Evolutionary conservation across 2,329 filamentous ascomycete species (phyloP), one percentile per base, ranked within the genome.

Genomic region (Venturia asperata): DNA sequence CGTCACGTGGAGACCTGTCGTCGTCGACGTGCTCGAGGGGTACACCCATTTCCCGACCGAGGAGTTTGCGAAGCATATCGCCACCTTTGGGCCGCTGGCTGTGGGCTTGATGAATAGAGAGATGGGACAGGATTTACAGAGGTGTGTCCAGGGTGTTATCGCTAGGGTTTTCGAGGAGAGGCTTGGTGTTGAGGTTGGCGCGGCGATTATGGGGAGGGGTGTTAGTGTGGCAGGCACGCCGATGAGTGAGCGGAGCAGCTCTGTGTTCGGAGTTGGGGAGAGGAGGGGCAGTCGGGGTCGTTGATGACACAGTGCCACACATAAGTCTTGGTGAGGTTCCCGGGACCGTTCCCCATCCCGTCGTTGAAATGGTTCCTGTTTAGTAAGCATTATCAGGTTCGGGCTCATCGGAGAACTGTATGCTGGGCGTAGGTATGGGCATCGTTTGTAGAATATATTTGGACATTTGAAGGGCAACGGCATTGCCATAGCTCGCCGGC

Each of bases 1-100:
- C 65, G 85, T 95, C 34, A 96, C 95, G 0, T 99, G 94, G 94
- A 84, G 94, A 21, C 94, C 94, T 0, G 94, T 99, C 0, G 94
- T 99, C 1, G 92, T 99, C 21, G 94, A 96, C 73, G 94, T 99
- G 10, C 81, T 99, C 11, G 93, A 99, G 72, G 94, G 94, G 1
- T 97, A 93, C 74, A 87, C 87, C 0, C 88, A 86, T 7, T 97
- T 97, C 78, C 90, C 91, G 0, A 82, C 85, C 21, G 83, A 87
- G 30, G 90, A 90, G 55, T 99, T 99, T 71, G 84, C 85, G 64
- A 86, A 87, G 66, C 87, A 97, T 71, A 83, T 96, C 9, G 81
- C 85, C 58, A 86, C 86, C 3, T 97, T 99, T 75, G 96, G 96
- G 72, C 91, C 92, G 2, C 80, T 97, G 19, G 85, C 87, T 4